Conservation (phyloP, 345 rosid genomes). For the Lepidium sativum region DNA sequence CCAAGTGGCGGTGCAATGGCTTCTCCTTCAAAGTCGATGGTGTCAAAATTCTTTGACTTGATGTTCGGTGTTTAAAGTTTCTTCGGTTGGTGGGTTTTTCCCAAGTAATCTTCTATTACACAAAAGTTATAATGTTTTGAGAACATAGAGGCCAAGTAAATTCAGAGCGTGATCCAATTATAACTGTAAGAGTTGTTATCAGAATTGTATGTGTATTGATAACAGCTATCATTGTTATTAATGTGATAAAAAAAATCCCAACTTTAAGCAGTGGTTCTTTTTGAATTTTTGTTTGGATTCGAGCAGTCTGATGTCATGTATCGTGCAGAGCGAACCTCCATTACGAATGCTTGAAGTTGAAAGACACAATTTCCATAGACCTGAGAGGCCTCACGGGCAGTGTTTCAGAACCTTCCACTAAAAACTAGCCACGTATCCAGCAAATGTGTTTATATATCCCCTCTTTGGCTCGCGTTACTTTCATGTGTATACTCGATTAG, state of each 20-base stretch:
- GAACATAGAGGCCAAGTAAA: constrained; percentile 15
- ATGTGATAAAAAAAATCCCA: neutral
- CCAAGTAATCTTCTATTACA: neutral
- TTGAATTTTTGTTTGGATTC: neutral
- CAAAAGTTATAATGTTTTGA: neutral
- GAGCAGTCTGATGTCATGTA: neutral
- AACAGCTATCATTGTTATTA: constrained; percentile 14
- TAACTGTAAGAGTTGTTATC: neutral
- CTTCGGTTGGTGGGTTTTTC: neutral
- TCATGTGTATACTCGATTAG: neutral
- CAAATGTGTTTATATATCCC: neutral
- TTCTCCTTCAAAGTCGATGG: constrained; percentile 72
- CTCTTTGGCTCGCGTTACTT: neutral
- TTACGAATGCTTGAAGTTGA: neutral
- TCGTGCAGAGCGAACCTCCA: constrained; percentile 11
- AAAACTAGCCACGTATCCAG: neutral
- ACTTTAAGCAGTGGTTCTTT: neutral
- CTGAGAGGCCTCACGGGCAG: constrained; percentile 25
- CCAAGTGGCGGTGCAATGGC: constrained; percentile 63
- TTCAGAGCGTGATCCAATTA: constrained; percentile 7
- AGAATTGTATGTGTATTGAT: constrained; percentile 11
- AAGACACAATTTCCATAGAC: constrained; percentile 17
- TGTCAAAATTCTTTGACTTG: constrained; percentile 69
- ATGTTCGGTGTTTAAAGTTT: constrained; percentile 55
- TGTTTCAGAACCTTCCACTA: neutral